Conservation (phyloP, 352 stramenopile species). For the Thalassiosira hispida region DNA sequence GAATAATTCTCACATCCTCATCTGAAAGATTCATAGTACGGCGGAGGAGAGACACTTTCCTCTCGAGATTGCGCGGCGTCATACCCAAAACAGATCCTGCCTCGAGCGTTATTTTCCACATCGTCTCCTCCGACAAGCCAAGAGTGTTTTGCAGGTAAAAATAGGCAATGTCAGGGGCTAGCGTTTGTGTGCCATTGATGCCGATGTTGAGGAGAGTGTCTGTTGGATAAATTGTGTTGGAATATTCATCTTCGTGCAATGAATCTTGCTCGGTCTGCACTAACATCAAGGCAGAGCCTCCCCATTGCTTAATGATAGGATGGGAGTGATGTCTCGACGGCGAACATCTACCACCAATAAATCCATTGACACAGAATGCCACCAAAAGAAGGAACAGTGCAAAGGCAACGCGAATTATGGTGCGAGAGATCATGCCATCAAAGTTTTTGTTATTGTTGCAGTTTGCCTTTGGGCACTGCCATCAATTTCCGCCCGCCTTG, state of each 20-base stretch:
- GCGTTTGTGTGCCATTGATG: slow-evolving; percentile 20
- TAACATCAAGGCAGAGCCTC: not conserved
- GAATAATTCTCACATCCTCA: slow-evolving; percentile 65
- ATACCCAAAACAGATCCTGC: slow-evolving; percentile 67
- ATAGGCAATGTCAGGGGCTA: slow-evolving; percentile 69
- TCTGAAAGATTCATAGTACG: slow-evolving; percentile 65
- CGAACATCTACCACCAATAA: slow-evolving; percentile 4
- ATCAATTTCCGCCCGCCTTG: no score
- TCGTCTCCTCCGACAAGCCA: slow-evolving; percentile 69
- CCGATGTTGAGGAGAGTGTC: slow-evolving; percentile 19
- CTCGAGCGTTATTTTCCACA: slow-evolving; percentile 79
- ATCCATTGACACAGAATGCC: slow-evolving; percentile 5
- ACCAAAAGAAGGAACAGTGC: slow-evolving; percentile 9
- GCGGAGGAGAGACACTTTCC: slow-evolving; percentile 66
- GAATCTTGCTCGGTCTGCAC: slow-evolving; percentile 5
- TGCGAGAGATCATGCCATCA: not conserved
- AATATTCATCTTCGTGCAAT: not conserved
- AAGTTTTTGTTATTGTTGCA: no score
- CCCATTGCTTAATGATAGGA: not conserved
- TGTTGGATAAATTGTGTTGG: slow-evolving; percentile 21
- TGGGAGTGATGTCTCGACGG: not conserved
- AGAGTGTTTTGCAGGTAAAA: slow-evolving; percentile 80
- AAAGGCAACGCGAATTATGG: not conserved
- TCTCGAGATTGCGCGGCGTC: slow-evolving; percentile 61
- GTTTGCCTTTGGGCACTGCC: no score